These are phyloP conservation scores for Parasitella parasitica DNA, from an alignment of 371 early-diverging fungal species.

Conservation along the genomic window DNA sequence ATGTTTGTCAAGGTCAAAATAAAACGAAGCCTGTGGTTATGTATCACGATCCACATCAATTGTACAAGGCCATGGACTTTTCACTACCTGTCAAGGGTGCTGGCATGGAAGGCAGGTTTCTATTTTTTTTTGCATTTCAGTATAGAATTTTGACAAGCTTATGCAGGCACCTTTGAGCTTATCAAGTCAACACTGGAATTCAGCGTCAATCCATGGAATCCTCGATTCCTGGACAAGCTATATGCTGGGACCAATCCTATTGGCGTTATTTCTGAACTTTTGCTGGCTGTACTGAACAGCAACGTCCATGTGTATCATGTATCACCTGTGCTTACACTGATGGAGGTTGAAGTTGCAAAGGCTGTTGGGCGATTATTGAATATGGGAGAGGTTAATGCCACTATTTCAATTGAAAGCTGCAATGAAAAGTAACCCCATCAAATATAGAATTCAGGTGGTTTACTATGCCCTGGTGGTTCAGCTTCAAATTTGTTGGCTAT, in stretches of 20 bases:
- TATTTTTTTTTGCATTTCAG: neutral
- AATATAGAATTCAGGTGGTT: slow-evolving; percentile 56
- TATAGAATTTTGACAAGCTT: neutral
- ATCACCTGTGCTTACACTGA: slow-evolving; percentile 74
- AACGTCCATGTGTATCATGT: slow-evolving; percentile 83
- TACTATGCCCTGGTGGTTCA: slow-evolving; percentile 82
- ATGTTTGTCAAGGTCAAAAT: slow-evolving; percentile 49
- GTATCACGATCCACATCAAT: slow-evolving; percentile 47
- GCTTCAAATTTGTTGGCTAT: slow-evolving; percentile 81
- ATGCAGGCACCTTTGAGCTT: slow-evolving; percentile 50
- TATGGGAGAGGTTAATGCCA: slow-evolving; percentile 47
- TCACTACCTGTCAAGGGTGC: slow-evolving; percentile 48
- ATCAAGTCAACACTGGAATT: slow-evolving; percentile 54
- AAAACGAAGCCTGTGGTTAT: slow-evolving; percentile 46
- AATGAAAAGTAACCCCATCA: too few species aligned
- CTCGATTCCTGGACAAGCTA: slow-evolving; percentile 83
- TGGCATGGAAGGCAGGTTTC: slow-evolving; percentile 49
- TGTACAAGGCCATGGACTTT: slow-evolving; percentile 56
- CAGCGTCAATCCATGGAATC: slow-evolving; percentile 74
- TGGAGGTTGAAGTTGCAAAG: slow-evolving; percentile 69
- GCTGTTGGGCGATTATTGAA: slow-evolving; percentile 60
- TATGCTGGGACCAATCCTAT: slow-evolving; percentile 82
- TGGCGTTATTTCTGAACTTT: slow-evolving; percentile 76
- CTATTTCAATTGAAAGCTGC: neutral
- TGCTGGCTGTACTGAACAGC: slow-evolving; percentile 76